Conservation (phyloP, 441 rosid genomes). For the Gossypium aridum region DNA sequence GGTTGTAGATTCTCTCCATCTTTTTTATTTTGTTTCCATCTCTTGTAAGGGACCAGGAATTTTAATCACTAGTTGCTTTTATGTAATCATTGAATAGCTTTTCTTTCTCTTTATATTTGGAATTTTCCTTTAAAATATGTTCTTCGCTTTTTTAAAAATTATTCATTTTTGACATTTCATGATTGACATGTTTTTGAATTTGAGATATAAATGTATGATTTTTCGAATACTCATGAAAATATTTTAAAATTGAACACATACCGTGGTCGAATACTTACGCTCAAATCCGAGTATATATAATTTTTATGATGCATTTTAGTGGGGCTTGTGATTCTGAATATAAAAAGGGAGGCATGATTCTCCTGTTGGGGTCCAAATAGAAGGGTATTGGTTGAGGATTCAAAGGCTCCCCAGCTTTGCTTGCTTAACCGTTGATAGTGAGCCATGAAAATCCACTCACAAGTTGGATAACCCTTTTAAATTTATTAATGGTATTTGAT, state of each 20-base stretch:
- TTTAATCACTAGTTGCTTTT: conserved; percentile 42
- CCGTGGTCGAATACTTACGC: not conserved
- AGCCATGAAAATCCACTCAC: conserved; percentile 37
- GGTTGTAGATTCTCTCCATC: conserved; percentile 26
- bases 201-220: not conserved
- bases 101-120: conserved; percentile 6
- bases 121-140: not conserved
- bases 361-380: not conserved
- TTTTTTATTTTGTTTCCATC: conserved; percentile 20
- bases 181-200: no score
- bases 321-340: not conserved
- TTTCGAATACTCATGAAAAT: not conserved
- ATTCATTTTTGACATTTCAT: no score
- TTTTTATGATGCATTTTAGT: not conserved
- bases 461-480: conserved; percentile 17
- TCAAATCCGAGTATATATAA: no score
- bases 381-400: not conserved
- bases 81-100: conserved; percentile 38
- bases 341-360: not conserved
- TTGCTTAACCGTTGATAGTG: conserved; percentile 36
- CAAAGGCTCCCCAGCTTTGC: not conserved
- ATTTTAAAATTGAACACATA: no score
- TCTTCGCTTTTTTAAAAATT: not conserved
- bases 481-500: conserved; percentile 16
- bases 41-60: conserved; percentile 21